Percentiles rank a stretch among this genome's conserved stretches.
Evolutionary conservation across 2,329 filamentous ascomycete genomes (phyloP).

Genomic region (Arthrobotrys iridis): DNA sequence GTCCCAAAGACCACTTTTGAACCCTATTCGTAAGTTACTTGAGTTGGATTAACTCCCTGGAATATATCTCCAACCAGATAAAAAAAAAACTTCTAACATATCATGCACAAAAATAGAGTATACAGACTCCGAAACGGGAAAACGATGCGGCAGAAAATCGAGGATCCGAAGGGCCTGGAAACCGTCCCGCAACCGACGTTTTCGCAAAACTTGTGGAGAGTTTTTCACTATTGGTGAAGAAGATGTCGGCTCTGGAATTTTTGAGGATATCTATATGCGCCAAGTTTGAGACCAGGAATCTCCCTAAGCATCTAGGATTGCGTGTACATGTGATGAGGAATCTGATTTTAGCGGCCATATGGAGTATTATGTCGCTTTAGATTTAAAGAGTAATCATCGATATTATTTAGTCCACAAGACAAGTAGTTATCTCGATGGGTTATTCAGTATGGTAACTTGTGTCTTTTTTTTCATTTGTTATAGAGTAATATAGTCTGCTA

Average conservation of each 20-base stretch:
- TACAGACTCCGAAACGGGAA: slow-evolving; percentile 20
- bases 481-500: too few species aligned
- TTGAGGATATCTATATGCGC: background rate
- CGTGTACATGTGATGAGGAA: background rate
- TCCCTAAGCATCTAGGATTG: too few species aligned
- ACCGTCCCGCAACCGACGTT: slow-evolving; percentile 35
- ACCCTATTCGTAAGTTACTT: slow-evolving; percentile 6
- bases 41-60: too few species aligned
- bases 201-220: slow-evolving; percentile 10
- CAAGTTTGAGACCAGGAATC: too few species aligned
- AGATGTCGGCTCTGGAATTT: background rate
- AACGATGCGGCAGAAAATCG: slow-evolving; percentile 22
- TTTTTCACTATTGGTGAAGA: slow-evolving; percentile 21
- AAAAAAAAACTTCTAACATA: background rate
- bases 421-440: too few species aligned
- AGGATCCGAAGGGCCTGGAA: slow-evolving; percentile 43
- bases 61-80: background rate
- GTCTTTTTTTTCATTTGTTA: too few species aligned
- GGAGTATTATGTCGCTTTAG: too few species aligned
- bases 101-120: background rate
- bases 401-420: too few species aligned
- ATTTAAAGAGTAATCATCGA: too few species aligned
- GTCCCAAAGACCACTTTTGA: slow-evolving; percentile 2
- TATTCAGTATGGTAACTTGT: too few species aligned
- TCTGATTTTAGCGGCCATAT: too few species aligned